Conservation (phyloP, 139 green algal genomes). For the Coelastrella sp. region DNA sequence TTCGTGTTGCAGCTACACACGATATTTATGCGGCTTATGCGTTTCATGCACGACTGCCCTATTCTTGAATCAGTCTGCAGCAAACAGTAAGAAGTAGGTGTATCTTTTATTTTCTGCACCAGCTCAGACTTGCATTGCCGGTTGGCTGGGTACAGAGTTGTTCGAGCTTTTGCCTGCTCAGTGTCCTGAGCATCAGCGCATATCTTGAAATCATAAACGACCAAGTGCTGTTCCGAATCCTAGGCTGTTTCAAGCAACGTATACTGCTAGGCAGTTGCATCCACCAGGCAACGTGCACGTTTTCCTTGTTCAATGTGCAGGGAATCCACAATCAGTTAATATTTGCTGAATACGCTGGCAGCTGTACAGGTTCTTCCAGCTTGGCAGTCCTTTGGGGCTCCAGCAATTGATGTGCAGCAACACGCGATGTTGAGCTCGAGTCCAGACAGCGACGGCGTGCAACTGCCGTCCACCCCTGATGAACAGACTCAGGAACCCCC, state of each 20-base stretch:
- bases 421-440: constrained; percentile 25
- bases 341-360: constrained; percentile 14
- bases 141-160: no score
- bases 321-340: neutral
- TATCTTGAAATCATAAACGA: no score
- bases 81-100: no score
- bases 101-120: no score
- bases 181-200: no score
- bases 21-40: neutral
- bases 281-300: neutral
- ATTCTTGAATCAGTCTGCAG: neutral
- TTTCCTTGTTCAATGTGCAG: neutral
- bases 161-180: no score
- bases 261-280: no score
- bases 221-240: no score
- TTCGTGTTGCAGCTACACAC: neutral
- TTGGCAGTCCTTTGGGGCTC: constrained; percentile 12
- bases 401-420: constrained; percentile 30
- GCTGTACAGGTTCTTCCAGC: constrained; percentile 8
- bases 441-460: constrained; percentile 39
- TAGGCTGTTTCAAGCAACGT: no score
- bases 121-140: no score
- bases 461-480: constrained; percentile 1
- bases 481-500: constrained; percentile 46
- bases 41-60: neutral